Base-by-base conservation (phyloP, 2,329 filamentous ascomycete species). In the Hansfordia pulvinata region DNA sequence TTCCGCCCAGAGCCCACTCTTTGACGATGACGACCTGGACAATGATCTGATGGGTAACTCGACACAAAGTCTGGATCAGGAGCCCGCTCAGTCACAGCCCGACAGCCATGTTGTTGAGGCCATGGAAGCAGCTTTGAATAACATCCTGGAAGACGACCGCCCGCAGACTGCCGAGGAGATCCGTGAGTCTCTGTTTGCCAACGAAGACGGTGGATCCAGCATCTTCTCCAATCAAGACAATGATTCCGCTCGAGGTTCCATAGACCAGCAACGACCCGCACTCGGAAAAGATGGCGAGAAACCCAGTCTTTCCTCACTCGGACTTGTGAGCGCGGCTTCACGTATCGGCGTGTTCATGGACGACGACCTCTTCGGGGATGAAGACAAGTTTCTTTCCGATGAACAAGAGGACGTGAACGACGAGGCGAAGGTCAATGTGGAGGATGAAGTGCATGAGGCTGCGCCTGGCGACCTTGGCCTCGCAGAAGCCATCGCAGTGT, bases 381-480 rank as follows among this genome's bases (percentile, higher is more conserved):
- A 93, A 43, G 73, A 82, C 41, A 85, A 76, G 41, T 84, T 84
- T 38, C 61, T 86, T 5, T 79, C 86, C 27, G 88, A 94, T 39
- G 85, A 93, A 41, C 75, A 78, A 27, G 82, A 85, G 26, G 83
- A 88, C 31, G 64, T 65, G 1, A 69, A 74, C 8, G 63, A 62
- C 13, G 60, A 62, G 12, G 59, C 60, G 3, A 60, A 63, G 9
- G 60, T 62, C 4, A 70, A 74, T 24, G 64, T 74, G 4, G 71
- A 78, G 9, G 85, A 94, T 35, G 78, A 85, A 38, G 84, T 98
- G 7, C 84, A 93, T 39, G 81, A 93, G 59, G 92, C 90, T 22
- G 88, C 85, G 0, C 90, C 92, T 2, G 90, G 90, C 19, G 90
- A 98, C 47, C 66, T 98, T 3, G 90, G 90, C 1, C 56, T 98